Percentiles rank a stretch among this genome's conserved stretches.
phyloP scores from a whole-genome alignment of 352 stramenopile species.

The Phytophthora chlamydospora region DNA sequence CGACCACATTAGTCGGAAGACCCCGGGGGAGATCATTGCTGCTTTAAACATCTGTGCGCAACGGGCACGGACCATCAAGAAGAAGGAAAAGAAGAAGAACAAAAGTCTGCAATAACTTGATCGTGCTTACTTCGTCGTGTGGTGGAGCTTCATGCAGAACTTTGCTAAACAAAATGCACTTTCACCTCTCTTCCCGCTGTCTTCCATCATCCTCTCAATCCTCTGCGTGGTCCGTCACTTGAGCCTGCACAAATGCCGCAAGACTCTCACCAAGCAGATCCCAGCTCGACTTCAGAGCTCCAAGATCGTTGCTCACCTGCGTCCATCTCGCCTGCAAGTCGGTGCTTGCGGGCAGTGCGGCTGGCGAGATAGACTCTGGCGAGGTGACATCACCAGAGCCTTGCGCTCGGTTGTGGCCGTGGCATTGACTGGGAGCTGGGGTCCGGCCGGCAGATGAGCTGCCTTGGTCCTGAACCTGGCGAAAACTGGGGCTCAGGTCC shows the following conservation, averaged over 20 bases:
- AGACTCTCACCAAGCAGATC: slow-evolving; percentile 14
- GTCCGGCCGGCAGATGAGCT: slow-evolving; percentile 16
- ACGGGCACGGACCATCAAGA: no score
- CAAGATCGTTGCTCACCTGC: slow-evolving; percentile 22
- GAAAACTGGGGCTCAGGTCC: slow-evolving; percentile 21
- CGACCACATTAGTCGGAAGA: no score
- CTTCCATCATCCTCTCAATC: no score
- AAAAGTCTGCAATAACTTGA: no score
- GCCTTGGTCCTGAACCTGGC: slow-evolving; percentile 7
- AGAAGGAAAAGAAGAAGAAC: no score
- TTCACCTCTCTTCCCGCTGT: no score
- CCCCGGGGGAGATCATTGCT: no score
- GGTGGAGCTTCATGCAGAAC: no score
- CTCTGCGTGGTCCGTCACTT: no score
- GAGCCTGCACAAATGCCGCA: slow-evolving; percentile 1
- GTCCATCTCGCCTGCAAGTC: slow-evolving; percentile 7
- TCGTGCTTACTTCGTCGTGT: no score
- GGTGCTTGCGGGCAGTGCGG: neutral
- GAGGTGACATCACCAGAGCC: slow-evolving; percentile 13
- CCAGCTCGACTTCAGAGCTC: slow-evolving; percentile 19
- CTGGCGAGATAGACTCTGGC: slow-evolving; percentile 6
- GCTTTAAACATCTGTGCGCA: no score
- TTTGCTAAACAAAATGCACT: no score
- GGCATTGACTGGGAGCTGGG: slow-evolving; percentile 4
- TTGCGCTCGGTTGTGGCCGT: neutral